Percentiles rank a stretch among this genome's conserved stretches.
Evolutionary conservation across 2,329 filamentous ascomycete species (phyloP).

Genomic region (Diaporthe batatas): DNA sequence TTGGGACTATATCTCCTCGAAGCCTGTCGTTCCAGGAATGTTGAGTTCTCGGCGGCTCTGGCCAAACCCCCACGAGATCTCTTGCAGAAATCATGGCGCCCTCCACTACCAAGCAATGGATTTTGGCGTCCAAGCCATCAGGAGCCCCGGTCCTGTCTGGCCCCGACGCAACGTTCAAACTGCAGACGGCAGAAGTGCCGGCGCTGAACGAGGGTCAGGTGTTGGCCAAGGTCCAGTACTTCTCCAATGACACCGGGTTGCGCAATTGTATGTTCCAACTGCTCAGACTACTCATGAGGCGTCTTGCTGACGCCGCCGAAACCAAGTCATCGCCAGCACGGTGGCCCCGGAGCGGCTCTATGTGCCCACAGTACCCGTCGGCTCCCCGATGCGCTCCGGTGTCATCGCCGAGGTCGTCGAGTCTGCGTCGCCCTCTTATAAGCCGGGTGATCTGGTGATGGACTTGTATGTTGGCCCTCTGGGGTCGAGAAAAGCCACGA

Average conservation of each 20-base stretch:
- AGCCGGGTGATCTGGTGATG: constrained; percentile 46
- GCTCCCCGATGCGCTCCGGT: constrained; percentile 48
- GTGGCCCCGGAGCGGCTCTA: constrained; percentile 48
- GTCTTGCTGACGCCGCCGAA: neutral
- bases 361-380: constrained; percentile 46
- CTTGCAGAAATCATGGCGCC: constrained; percentile 13
- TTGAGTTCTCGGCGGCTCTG: neutral
- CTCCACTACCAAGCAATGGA: constrained; percentile 48
- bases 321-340: constrained; percentile 45
- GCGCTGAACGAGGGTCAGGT: constrained; percentile 47
- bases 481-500: neutral
- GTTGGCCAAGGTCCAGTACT: constrained; percentile 46
- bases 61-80: neutral
- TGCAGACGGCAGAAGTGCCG: constrained; percentile 46
- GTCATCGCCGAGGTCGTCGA: constrained; percentile 49
- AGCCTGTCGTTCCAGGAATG: neutral
- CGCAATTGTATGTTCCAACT: constrained; percentile 43
- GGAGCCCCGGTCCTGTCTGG: constrained; percentile 47
- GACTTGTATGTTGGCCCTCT: constrained; percentile 33
- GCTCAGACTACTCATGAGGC: no score
- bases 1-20: neutral
- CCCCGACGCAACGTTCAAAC: constrained; percentile 48
- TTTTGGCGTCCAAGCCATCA: constrained; percentile 47
- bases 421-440: constrained; percentile 44
- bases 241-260: constrained; percentile 50